These are phyloP conservation scores for Phytophthora europaea DNA, from an alignment of 352 stramenopile genomes.

Conservation along the genomic window DNA sequence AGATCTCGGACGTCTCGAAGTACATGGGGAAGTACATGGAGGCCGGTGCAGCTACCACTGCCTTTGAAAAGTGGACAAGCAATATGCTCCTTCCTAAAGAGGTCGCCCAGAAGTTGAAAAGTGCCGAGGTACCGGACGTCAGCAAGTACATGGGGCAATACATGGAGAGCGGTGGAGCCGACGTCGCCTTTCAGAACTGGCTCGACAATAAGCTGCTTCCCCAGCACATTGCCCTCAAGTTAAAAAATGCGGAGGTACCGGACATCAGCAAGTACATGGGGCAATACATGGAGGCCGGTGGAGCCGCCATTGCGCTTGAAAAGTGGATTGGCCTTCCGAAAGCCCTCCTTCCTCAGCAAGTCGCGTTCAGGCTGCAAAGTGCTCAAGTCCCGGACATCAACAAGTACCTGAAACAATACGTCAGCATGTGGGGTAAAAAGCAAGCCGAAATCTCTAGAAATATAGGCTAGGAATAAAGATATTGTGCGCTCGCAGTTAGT, in stretches of 20 bases:
- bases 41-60: conserved; percentile 8
- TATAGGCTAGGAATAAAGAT: conserved; percentile 4
- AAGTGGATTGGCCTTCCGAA: not conserved
- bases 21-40: conserved; percentile 18
- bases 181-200: not conserved
- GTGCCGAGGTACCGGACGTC: conserved; percentile 8
- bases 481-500: not conserved
- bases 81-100: not conserved
- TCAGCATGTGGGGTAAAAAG: not conserved
- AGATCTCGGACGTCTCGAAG: conserved; percentile 5
- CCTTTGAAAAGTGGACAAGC: conserved; percentile 6
- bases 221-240: not conserved
- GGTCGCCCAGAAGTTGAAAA: conserved; percentile 9
- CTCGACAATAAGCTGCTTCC: not conserved
- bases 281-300: not conserved
- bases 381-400: not conserved
- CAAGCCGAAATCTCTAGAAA: conserved; percentile 7
- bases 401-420: not conserved
- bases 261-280: not conserved
- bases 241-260: not conserved
- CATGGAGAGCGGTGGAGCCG: not conserved
- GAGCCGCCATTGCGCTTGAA: not conserved
- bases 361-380: not conserved
- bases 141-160: not conserved
- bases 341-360: not conserved